phyloP scores from a whole-genome alignment of 1,284 basidiomycete species.

The Naganishia albida region DNA sequence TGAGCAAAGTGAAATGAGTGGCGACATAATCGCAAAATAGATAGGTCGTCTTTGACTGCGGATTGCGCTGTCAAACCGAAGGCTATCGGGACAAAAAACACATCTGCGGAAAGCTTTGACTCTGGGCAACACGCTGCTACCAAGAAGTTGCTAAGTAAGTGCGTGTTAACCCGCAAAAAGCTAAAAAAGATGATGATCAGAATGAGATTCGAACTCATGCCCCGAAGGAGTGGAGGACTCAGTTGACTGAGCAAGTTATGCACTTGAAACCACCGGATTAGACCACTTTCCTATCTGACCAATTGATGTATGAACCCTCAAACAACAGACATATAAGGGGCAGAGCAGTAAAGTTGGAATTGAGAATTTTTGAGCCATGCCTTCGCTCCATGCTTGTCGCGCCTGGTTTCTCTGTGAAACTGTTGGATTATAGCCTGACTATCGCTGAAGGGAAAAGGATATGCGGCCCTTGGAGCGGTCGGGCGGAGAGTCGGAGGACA shows the following conservation, averaged over 20 bases:
- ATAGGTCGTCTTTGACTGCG: not conserved
- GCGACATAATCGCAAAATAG: not conserved
- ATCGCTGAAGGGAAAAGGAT: too few relatives aligned
- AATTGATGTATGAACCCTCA: too few relatives aligned
- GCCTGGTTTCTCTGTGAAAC: too few relatives aligned
- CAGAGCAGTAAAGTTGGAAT: too few relatives aligned
- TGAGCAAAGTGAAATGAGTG: not conserved
- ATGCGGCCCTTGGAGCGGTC: too few relatives aligned
- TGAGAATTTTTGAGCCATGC: too few relatives aligned
- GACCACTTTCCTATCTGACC: conserved; percentile 28
- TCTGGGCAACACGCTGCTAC: not conserved
- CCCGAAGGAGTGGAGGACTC: conserved; percentile 20
- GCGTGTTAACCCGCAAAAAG: too few relatives aligned
- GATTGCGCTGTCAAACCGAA: not conserved
- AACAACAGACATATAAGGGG: too few relatives aligned
- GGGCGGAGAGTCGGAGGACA: too few relatives aligned
- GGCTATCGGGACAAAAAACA: not conserved
- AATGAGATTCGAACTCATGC: conserved; percentile 7
- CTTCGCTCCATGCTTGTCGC: too few relatives aligned
- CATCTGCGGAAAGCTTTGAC: not conserved
- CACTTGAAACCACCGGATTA: conserved; percentile 28
- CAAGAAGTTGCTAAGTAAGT: too few relatives aligned
- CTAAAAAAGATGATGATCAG: conserved; percentile 5
- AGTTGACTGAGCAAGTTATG: conserved; percentile 5
- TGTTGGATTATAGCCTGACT: too few relatives aligned